A percentile compares a stretch with the other conserved stretches of the same genome.
These are phyloP conservation scores for Starmerella bombi DNA, from an alignment of 805 yeast genomes.

Conservation along the genomic window DNA sequence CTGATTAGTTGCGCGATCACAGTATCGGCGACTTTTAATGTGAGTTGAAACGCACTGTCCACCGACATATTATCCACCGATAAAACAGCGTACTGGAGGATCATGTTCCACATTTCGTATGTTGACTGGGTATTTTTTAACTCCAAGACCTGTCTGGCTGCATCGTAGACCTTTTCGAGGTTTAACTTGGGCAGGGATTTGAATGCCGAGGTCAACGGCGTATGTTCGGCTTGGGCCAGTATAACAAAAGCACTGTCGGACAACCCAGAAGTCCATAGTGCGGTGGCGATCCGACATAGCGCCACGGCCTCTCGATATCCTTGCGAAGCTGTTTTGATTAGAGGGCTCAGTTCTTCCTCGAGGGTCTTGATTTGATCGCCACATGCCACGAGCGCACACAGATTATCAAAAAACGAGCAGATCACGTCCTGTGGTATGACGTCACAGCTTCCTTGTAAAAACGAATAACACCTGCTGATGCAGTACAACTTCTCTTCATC, in stretches of 20 bases:
- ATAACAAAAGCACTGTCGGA: neutral
- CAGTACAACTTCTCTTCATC: slow-evolving; percentile 1
- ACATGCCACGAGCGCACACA: neutral
- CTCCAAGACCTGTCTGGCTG: neutral
- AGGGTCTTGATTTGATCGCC: neutral
- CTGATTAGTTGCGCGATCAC: no score
- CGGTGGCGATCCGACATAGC: neutral
- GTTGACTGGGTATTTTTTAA: neutral
- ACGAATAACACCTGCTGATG: neutral
- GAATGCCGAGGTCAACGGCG: neutral
- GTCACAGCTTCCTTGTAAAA: neutral
- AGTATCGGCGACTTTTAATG: no score
- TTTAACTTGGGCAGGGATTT: neutral
- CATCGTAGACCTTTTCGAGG: neutral
- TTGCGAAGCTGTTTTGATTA: neutral
- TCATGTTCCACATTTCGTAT: neutral
- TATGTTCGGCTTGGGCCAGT: neutral
- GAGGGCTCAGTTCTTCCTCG: neutral
- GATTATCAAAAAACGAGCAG: neutral
- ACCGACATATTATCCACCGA: neutral
- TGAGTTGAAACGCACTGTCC: no score
- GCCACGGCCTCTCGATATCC: neutral
- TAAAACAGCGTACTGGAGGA: neutral
- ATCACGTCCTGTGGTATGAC: neutral
- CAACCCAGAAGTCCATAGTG: neutral